Evolutionary conservation across 768 basidiomycete genomes (phyloP).

Genomic region (Lactifluus hygrophoroides): DNA sequence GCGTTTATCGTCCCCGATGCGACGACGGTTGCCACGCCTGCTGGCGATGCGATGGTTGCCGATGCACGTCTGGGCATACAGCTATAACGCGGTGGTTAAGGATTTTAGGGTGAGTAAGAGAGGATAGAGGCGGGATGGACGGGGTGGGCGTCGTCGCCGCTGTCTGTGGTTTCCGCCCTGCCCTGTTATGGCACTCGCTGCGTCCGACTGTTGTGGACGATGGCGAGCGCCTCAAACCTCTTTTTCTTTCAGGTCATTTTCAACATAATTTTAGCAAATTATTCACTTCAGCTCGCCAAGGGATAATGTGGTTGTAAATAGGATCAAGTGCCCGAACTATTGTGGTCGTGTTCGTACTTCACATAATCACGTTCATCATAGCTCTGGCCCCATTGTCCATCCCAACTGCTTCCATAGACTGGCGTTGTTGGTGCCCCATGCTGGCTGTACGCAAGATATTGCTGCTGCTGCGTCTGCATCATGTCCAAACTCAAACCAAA

Average conservation of each 20-base stretch:
- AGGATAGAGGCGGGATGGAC: not conserved
- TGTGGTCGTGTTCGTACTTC: not conserved
- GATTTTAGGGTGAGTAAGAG: not conserved
- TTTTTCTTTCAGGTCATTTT: not conserved
- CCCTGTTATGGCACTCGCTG: conserved; percentile 13
- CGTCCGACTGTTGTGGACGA: not conserved
- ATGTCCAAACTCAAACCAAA: conserved; percentile 45
- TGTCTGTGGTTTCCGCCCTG: conserved; percentile 7
- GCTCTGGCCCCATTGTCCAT: conserved; percentile 5
- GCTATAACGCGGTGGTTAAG: not conserved
- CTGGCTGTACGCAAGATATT: conserved; percentile 11
- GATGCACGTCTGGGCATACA: conserved; percentile 17
- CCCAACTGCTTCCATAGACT: conserved; percentile 6
- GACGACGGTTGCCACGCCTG: not conserved
- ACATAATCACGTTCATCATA: not conserved
- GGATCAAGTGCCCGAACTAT: not conserved
- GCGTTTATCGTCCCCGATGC: not conserved
- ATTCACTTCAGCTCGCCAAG: not conserved
- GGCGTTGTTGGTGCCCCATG: not conserved
- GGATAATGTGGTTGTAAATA: not conserved
- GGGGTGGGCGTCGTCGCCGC: conserved; percentile 11
- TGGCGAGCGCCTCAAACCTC: not conserved
- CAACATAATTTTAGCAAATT: not conserved
- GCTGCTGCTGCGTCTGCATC: conserved; percentile 15
- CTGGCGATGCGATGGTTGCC: conserved; percentile 1